Evolutionary conservation across 345 rosid species (phyloP).

Genomic region (Gossypium arboreum): DNA sequence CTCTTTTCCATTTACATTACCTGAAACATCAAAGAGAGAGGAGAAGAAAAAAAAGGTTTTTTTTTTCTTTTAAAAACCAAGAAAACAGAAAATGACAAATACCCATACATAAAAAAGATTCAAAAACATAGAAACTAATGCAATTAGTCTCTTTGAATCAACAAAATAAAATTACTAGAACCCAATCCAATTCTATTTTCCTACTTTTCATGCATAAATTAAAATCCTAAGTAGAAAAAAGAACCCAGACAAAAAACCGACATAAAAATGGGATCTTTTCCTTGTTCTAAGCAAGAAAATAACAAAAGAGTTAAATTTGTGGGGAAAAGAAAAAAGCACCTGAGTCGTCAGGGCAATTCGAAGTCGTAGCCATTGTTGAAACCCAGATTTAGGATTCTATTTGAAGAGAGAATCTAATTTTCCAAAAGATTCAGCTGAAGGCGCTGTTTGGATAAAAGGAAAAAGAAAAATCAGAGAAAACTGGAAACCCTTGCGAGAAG

Average conservation of each 20-base stretch:
- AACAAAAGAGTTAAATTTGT: not conserved
- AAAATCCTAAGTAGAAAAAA: not conserved
- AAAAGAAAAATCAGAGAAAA: not conserved
- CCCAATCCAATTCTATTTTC: not conserved
- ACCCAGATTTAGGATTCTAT: not conserved
- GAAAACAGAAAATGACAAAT: not conserved
- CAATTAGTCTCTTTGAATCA: not conserved
- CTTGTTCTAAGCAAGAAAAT: not conserved
- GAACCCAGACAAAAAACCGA: not conserved
- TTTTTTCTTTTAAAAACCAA: not conserved
- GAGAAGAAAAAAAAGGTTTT: not conserved
- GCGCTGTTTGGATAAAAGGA: not conserved
- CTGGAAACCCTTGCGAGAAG: conserved; percentile 9
- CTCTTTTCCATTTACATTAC: conserved; percentile 22
- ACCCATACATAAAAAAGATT: not conserved
- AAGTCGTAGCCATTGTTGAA: conserved; percentile 11
- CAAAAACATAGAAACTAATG: not conserved
- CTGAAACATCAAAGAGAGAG: conserved; percentile 18
- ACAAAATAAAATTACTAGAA: not conserved
- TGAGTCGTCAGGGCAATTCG: not conserved
- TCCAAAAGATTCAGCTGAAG: not conserved
- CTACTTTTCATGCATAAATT: not conserved
- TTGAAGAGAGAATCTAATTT: not conserved
- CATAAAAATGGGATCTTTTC: not conserved
- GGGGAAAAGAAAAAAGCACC: not conserved